Conservation (phyloP, 352 stramenopile genomes). For the Detonula confervacea region DNA sequence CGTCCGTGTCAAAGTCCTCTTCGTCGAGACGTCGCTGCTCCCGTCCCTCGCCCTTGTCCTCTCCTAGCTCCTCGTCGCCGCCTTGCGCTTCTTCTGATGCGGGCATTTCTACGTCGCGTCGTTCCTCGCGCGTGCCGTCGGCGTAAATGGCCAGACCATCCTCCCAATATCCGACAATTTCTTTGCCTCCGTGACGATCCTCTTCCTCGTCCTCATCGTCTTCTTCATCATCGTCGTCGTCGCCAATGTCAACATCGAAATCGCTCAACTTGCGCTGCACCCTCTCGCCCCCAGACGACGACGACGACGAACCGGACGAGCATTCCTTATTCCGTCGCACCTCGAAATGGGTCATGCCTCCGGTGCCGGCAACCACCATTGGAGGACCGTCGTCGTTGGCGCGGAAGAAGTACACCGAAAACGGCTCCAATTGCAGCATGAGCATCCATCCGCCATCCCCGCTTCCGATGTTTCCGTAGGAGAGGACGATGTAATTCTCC, state of each 20-base stretch:
- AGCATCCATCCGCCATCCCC: constrained; percentile 59
- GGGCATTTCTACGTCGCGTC: constrained; percentile 36
- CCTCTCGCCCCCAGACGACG: constrained; percentile 15
- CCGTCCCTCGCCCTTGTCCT: constrained; percentile 56
- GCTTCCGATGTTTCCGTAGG: constrained; percentile 52
- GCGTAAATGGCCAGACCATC: constrained; percentile 97
- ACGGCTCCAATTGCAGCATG: constrained; percentile 72
- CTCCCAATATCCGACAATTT: constrained; percentile 97
- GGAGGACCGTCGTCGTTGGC: constrained; percentile 56
- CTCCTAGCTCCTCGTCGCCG: constrained; percentile 55
- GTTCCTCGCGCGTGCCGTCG: constrained; percentile 89
- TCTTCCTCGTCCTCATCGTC: constrained; percentile 44
- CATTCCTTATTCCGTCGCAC: constrained; percentile 65
- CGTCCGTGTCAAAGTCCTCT: constrained; percentile 80
- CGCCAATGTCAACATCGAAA: constrained; percentile 30
- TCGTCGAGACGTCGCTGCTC: constrained; percentile 58
- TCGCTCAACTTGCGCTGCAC: constrained; percentile 57
- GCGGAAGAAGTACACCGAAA: constrained; percentile 69
- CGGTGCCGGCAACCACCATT: constrained; percentile 65
- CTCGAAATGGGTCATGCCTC: constrained; percentile 81
- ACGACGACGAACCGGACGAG: too few species aligned
- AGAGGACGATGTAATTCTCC: constrained; percentile 76
- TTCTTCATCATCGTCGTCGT: constrained; percentile 30
- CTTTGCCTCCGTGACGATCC: constrained; percentile 90
- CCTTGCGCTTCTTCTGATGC: constrained; percentile 70